A percentile compares a stretch with the other conserved stretches of the same genome.
Evolutionary conservation across 169 alveolate species (phyloP).

Genomic region (Plasmodium malariae): DNA sequence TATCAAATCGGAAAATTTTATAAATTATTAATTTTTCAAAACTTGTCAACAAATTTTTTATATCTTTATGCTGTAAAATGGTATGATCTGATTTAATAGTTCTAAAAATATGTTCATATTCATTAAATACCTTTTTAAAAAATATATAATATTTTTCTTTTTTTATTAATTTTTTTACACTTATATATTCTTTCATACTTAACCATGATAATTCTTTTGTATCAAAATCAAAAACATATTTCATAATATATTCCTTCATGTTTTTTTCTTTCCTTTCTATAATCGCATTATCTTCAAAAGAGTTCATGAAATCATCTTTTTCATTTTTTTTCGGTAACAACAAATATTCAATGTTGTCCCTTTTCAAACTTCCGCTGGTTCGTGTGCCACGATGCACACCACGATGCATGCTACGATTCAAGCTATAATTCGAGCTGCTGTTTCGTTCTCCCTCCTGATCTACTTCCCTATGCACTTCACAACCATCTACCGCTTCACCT

Average conservation of each 20-base stretch:
- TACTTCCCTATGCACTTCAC: background rate
- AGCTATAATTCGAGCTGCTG: background rate
- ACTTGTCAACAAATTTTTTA: slow-evolving; percentile 36
- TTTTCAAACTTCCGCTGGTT: background rate
- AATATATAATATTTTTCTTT: slow-evolving; percentile 47
- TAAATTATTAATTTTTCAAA: slow-evolving; percentile 70
- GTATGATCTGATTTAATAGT: slow-evolving; percentile 72
- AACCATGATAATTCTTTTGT: slow-evolving; percentile 71
- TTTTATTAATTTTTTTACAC: slow-evolving; percentile 56
- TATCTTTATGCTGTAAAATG: slow-evolving; percentile 58
- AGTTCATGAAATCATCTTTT: slow-evolving; percentile 50
- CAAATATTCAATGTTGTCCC: slow-evolving; percentile 1
- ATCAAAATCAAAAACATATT: slow-evolving; percentile 44
- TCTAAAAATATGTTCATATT: slow-evolving; percentile 68
- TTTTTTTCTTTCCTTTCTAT: background rate
- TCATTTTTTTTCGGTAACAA: slow-evolving; percentile 23
- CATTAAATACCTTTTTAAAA: slow-evolving; percentile 69
- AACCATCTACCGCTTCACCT: background rate
- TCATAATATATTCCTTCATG: background rate
- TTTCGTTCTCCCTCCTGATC: background rate
- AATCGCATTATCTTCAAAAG: slow-evolving; percentile 29
- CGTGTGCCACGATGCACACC: no score
- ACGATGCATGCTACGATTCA: no score
- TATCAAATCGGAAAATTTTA: slow-evolving; percentile 69
- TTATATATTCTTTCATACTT: slow-evolving; percentile 51